A percentile compares a stretch with the other conserved stretches of the same genome.
Evolutionary conservation across 1,284 basidiomycete genomes (phyloP).

Genomic region (Boletellus deceptivus): DNA sequence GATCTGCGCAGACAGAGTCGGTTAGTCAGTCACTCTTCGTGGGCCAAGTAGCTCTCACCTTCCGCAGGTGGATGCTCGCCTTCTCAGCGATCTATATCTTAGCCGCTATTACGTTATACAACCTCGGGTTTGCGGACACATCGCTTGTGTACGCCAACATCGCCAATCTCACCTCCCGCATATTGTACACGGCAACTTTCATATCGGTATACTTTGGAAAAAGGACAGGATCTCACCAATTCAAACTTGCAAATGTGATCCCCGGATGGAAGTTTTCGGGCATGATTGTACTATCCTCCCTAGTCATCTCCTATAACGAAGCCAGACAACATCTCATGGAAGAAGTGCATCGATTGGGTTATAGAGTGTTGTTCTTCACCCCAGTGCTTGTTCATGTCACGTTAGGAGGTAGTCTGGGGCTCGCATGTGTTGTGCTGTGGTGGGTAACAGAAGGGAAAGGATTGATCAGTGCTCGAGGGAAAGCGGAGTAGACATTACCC

Average conservation of each 20-base stretch:
- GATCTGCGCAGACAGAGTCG: slow-evolving; percentile 68
- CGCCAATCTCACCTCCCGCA: slow-evolving; percentile 58
- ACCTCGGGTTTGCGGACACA: slow-evolving; percentile 56
- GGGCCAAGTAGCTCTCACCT: neutral
- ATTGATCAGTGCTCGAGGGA: slow-evolving; percentile 19
- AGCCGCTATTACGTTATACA: slow-evolving; percentile 51
- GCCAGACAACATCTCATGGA: slow-evolving; percentile 22
- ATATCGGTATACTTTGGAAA: slow-evolving; percentile 37
- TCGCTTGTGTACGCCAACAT: slow-evolving; percentile 78
- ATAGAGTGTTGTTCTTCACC: slow-evolving; percentile 31
- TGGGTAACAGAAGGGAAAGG: slow-evolving; percentile 38
- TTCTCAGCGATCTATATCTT: slow-evolving; percentile 64
- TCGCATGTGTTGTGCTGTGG: slow-evolving; percentile 45
- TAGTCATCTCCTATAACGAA: slow-evolving; percentile 27
- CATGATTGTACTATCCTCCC: slow-evolving; percentile 32
- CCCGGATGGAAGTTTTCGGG: slow-evolving; percentile 36
- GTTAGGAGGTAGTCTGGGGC: slow-evolving; percentile 40
- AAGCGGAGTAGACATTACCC: slow-evolving; percentile 20
- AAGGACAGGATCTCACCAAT: slow-evolving; percentile 19
- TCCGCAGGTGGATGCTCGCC: slow-evolving; percentile 59
- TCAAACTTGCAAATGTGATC: slow-evolving; percentile 29
- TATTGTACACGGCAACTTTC: slow-evolving; percentile 49
- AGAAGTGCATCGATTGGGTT: slow-evolving; percentile 27
- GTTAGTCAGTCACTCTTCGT: slow-evolving; percentile 34
- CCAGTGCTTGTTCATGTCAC: slow-evolving; percentile 40